Percentiles rank a stretch among this genome's conserved stretches.
These are phyloP conservation scores for Aspergillus aculeatus DNA, from an alignment of 2,329 filamentous ascomycete species.

Conservation along the genomic window DNA sequence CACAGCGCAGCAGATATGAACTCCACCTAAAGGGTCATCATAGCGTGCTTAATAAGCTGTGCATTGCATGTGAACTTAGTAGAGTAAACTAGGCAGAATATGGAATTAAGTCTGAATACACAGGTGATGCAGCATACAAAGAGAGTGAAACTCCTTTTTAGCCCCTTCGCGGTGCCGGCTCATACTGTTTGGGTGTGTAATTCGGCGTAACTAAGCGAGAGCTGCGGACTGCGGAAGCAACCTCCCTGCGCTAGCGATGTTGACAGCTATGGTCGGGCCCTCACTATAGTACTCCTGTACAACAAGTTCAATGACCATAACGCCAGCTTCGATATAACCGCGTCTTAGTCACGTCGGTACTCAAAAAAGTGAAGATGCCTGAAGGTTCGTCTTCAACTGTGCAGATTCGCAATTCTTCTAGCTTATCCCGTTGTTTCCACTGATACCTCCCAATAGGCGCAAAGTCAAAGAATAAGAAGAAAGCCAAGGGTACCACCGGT, in stretches of 20 bases:
- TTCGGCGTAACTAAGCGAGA: slow-evolving; percentile 15
- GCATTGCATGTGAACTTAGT: neutral
- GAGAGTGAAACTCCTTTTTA: neutral
- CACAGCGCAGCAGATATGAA: neutral
- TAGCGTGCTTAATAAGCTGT: neutral
- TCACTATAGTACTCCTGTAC: slow-evolving; percentile 9
- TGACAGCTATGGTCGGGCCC: slow-evolving; percentile 32
- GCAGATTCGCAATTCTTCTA: slow-evolving; percentile 10
- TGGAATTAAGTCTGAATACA: neutral
- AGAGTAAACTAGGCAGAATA: neutral
- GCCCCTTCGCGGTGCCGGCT: neutral
- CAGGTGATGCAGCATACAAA: neutral
- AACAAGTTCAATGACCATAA: neutral
- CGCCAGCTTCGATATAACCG: neutral
- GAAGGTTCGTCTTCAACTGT: slow-evolving; percentile 17
- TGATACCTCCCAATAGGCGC: slow-evolving; percentile 30
- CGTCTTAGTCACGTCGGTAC: neutral
- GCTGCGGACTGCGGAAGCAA: slow-evolving; percentile 17
- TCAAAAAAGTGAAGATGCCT: slow-evolving; percentile 19
- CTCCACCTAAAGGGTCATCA: neutral
- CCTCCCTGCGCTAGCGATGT: slow-evolving; percentile 34
- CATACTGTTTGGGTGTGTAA: neutral
- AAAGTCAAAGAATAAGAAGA: slow-evolving; percentile 59
- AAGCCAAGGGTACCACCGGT: slow-evolving; percentile 54
- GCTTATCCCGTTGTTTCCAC: slow-evolving; percentile 16